phyloP scores from a whole-genome alignment of 768 basidiomycete genomes.

The Naganishia onofrii region DNA sequence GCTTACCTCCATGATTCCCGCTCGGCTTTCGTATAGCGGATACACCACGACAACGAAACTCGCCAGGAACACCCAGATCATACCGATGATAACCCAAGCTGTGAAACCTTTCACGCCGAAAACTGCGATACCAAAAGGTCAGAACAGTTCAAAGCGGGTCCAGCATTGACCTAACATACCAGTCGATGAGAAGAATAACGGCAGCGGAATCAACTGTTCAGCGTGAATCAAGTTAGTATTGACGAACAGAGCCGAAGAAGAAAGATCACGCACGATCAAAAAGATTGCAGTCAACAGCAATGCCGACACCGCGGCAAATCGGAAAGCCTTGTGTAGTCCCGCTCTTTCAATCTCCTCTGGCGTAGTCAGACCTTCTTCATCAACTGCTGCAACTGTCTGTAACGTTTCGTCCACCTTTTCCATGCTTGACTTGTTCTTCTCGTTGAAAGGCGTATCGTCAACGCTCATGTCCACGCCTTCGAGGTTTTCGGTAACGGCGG shows the following conservation, averaged over 20 bases:
- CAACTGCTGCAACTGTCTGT: conserved; percentile 1
- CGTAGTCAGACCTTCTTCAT: conserved; percentile 52
- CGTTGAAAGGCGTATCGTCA: conserved; percentile 17
- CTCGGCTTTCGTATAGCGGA: conserved; percentile 79
- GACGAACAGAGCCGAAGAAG: not conserved
- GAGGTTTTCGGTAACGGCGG: conserved; percentile 29
- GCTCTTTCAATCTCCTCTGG: conserved; percentile 52
- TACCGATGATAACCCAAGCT: conserved; percentile 76
- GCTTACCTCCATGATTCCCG: conserved; percentile 62
- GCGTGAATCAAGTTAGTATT: conserved; percentile 48
- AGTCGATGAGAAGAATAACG: conserved; percentile 77
- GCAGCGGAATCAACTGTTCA: conserved; percentile 71
- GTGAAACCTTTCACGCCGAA: conserved; percentile 41
- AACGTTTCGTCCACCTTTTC: conserved; percentile 20
- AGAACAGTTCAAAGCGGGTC: conserved; percentile 19
- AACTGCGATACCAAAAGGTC: conserved; percentile 25
- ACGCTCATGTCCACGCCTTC: conserved; percentile 23
- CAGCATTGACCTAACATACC: conserved; percentile 32
- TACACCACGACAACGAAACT: conserved; percentile 74
- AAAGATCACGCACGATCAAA: conserved; percentile 18
- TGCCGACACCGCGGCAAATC: conserved; percentile 69
- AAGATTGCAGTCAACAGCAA: conserved; percentile 40
- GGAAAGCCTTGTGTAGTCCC: conserved; percentile 69
- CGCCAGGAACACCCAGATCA: conserved; percentile 80
- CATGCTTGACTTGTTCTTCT: conserved; percentile 30